phyloP scores from a whole-genome alignment of 2,329 filamentous ascomycete species.

The Chaetomiaceae sp. region DNA sequence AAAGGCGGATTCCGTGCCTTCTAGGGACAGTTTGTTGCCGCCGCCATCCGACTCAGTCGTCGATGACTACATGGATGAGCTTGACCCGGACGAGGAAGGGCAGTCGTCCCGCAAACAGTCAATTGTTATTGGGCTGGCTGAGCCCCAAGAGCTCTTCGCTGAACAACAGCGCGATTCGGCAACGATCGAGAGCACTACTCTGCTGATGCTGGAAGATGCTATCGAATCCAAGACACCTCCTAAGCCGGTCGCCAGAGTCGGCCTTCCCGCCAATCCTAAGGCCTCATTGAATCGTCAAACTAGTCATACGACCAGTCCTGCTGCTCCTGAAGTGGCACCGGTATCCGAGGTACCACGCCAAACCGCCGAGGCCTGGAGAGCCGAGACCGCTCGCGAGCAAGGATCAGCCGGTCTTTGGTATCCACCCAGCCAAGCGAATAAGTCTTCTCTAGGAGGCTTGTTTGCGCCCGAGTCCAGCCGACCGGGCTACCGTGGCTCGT shows the following conservation, averaged over 20 bases:
- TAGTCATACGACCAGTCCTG: not conserved
- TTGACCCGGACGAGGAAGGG: constrained; percentile 30
- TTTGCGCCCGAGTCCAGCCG: constrained; percentile 16
- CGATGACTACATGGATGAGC: constrained; percentile 34
- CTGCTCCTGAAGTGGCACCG: not conserved
- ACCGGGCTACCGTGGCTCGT: constrained; percentile 29
- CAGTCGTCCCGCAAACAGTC: constrained; percentile 29
- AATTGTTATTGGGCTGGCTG: constrained; percentile 33
- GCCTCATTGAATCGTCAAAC: constrained; percentile 15
- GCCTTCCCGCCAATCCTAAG: constrained; percentile 21
- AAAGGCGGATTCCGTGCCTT: constrained; percentile 48
- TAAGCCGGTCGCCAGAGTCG: constrained; percentile 8
- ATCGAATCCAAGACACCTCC: constrained; percentile 8
- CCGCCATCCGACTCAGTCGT: constrained; percentile 28
- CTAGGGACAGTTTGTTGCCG: constrained; percentile 48
- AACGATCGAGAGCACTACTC: constrained; percentile 28
- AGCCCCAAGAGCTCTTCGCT: constrained; percentile 21
- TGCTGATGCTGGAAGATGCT: constrained; percentile 22
- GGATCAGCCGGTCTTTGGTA: constrained; percentile 25
- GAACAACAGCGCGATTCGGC: constrained; percentile 19
- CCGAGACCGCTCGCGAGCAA: constrained; percentile 12
- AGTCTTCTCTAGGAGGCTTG: constrained; percentile 2
- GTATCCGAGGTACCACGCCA: constrained; percentile 9
- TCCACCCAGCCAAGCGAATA: not conserved
- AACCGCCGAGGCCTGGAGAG: constrained; percentile 13